Evolutionary conservation across 2,329 filamentous ascomycete species (phyloP).

Genomic region (Sordariomycetes sp.): DNA sequence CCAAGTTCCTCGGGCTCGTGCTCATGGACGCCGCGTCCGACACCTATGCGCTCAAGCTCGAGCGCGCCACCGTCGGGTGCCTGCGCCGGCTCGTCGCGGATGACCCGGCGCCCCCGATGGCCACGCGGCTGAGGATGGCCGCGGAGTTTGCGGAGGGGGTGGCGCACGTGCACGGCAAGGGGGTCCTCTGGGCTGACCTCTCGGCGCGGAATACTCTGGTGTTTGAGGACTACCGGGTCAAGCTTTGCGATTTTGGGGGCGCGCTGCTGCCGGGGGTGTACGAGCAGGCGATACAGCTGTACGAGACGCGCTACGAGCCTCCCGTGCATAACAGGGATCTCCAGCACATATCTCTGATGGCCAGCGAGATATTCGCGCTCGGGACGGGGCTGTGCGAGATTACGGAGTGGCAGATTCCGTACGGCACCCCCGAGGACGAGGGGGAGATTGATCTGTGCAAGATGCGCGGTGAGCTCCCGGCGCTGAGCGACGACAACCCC

Average conservation of each 20-base stretch:
- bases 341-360: background rate
- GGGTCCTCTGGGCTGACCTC: background rate
- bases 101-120: background rate
- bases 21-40: conserved; percentile 8
- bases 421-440: background rate
- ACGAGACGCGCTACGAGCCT: background rate
- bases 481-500: background rate
- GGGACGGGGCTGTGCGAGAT: background rate
- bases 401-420: background rate
- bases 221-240: background rate
- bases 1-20: conserved; percentile 5
- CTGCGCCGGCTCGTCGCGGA: background rate
- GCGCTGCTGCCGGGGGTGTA: background rate
- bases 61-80: background rate
- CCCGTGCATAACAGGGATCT: background rate
- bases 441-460: no score
- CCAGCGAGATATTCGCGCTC: background rate
- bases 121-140: background rate
- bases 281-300: background rate
- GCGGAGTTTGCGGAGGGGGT: background rate
- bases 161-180: background rate
- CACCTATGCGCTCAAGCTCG: background rate
- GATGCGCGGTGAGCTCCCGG: background rate
- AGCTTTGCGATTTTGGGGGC: background rate
- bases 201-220: background rate